These are phyloP conservation scores for Albophoma yamanashiensis DNA, from an alignment of 2,329 filamentous ascomycete species.

Conservation along the genomic window DNA sequence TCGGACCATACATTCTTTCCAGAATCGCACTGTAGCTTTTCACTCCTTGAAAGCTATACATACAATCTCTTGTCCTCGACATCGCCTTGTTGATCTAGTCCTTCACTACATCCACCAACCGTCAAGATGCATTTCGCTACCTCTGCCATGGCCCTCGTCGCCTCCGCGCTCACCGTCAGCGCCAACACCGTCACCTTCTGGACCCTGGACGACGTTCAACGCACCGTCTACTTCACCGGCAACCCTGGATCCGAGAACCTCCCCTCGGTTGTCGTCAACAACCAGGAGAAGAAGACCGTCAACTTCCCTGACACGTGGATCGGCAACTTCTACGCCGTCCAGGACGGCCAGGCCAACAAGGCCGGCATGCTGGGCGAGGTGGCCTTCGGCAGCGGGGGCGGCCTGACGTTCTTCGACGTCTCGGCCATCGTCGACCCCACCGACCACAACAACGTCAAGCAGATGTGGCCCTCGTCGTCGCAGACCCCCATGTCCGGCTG, in stretches of 20 bases:
- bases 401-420: constrained; percentile 45
- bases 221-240: constrained; percentile 40
- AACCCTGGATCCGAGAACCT: constrained; percentile 25
- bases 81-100: background rate
- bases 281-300: constrained; percentile 26
- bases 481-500: constrained; percentile 37
- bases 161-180: constrained; percentile 28
- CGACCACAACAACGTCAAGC: constrained; percentile 41
- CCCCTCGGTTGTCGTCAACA: constrained; percentile 27
- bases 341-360: constrained; percentile 27
- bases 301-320: constrained; percentile 32
- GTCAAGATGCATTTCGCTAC: constrained; percentile 44
- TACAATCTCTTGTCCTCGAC: constrained; percentile 2
- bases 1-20: constrained; percentile 12
- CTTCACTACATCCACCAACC: constrained; percentile 10
- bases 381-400: constrained; percentile 35
- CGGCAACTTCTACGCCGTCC: constrained; percentile 40
- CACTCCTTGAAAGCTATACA: constrained; percentile 1
- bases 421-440: constrained; percentile 44
- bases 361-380: constrained; percentile 44
- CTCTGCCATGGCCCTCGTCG: constrained; percentile 31
- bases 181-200: constrained; percentile 46
- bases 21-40: constrained; percentile 12
- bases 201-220: constrained; percentile 41
- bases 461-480: constrained; percentile 34